Evolutionary conservation across 805 yeast genomes (phyloP), one percentile per base, ranked within the genome.

Genomic region (Wickerhamiella kurtzmanii): DNA sequence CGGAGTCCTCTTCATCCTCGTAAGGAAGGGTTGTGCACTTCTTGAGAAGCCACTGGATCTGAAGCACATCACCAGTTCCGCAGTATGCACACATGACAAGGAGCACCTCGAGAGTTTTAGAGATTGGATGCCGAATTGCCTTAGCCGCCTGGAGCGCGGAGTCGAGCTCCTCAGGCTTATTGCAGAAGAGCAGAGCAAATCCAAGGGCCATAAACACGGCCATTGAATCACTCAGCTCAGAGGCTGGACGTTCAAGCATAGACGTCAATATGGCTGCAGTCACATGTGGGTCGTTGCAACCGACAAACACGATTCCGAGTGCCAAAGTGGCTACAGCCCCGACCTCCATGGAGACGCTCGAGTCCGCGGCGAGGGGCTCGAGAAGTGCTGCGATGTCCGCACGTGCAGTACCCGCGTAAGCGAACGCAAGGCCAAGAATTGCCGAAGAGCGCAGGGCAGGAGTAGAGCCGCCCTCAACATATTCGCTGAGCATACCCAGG

Each of bases 51-150:
- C 85, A 79, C 69, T 92, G 98, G 52, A 92, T 83, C 68, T 88
- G 92, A 52, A 92, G 74, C 28, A 92, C 98, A 62, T 92, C 92
- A 56, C 98, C 98, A 37, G 97, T 86, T 52, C 97, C 98, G 9
- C 96, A 94, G 67, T 82, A 88, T 3, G 97, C 94, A 68, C 96
- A 84, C 45, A 88, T 82, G 52, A 82, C 86, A 32, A 94, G 87
- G 59, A 92, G 72, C 15, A 87, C 92, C 64, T 85, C 92, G 60
- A 88, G 76, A 41, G 94, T 82, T 56, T 83, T 80, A 22, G 92
- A 79, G 60, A 92, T 80, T 37, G 96, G 96, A 61, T 89, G 96
- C 55, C 87, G 96, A 59, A 92, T 82, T 15, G 97, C 97, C 62
- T 81, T 83, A 52, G 92, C 79, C 0, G 96, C 85, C 62, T 89